Evolutionary conservation across 106 monocot genomes (phyloP).

Genomic region (Ottelia alismoides): DNA sequence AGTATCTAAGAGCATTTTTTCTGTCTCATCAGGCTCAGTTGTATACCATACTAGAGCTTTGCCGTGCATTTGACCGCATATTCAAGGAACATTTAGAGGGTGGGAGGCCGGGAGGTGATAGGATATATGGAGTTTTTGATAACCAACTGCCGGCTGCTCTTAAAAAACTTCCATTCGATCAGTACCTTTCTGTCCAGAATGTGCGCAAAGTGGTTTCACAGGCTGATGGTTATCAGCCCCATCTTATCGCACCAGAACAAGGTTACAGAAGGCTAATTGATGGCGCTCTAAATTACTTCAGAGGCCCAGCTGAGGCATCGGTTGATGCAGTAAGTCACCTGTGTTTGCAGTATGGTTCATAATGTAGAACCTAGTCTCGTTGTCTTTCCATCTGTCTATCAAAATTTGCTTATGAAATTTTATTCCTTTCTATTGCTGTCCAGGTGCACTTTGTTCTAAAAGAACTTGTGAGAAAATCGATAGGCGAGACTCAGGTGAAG

Average conservation of each 20-base stretch:
- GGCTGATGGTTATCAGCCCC: slow-evolving; percentile 74
- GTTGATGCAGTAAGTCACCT: slow-evolving; percentile 72
- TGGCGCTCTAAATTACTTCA: slow-evolving; percentile 43
- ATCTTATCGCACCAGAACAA: slow-evolving; percentile 74
- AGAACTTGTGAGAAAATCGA: slow-evolving; percentile 38
- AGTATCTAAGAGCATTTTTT: too few species aligned
- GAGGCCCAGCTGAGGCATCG: slow-evolving; percentile 63
- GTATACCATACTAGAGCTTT: slow-evolving; percentile 60
- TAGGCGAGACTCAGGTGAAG: slow-evolving; percentile 33
- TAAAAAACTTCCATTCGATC: slow-evolving; percentile 63
- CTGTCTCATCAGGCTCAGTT: slow-evolving; percentile 51
- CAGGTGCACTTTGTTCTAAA: slow-evolving; percentile 45
- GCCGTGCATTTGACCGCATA: slow-evolving; percentile 39
- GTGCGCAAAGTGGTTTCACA: slow-evolving; percentile 59
- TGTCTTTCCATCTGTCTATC: too few species aligned
- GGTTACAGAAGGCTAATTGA: slow-evolving; percentile 62
- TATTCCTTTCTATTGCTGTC: not conserved
- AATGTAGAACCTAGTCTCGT: not conserved
- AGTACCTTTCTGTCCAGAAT: slow-evolving; percentile 55
- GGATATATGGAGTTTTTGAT: slow-evolving; percentile 69
- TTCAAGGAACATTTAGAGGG: slow-evolving; percentile 68
- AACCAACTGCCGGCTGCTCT: slow-evolving; percentile 68
- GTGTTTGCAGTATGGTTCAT: not conserved
- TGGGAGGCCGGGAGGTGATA: slow-evolving; percentile 64
- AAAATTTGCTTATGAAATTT: too few species aligned